Evolutionary conservation across 805 yeast species (phyloP).

Genomic region (Kodamaea lidongshanica): DNA sequence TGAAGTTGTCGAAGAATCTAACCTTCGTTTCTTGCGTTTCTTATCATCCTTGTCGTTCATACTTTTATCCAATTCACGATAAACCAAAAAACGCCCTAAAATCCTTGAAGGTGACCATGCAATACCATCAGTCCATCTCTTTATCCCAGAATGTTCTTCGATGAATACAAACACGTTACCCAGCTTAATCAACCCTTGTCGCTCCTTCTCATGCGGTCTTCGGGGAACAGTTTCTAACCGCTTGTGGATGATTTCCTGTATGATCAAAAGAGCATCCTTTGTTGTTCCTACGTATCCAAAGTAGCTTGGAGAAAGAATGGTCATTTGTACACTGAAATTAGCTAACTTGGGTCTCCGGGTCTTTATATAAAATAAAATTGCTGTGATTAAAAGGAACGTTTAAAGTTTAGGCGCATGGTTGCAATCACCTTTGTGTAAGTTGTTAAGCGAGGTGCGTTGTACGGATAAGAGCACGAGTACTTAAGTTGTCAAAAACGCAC

Average conservation of each 20-base stretch:
- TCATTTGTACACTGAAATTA: conserved; percentile 12
- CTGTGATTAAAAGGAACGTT: not conserved
- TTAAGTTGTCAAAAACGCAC: no score
- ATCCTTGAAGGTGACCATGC: conserved; percentile 92
- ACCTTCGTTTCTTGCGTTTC: conserved; percentile 31
- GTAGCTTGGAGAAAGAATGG: conserved; percentile 52
- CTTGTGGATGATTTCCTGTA: conserved; percentile 71
- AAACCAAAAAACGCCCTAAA: conserved; percentile 76
- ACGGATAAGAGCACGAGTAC: no score
- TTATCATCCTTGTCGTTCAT: conserved; percentile 39
- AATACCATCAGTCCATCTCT: conserved; percentile 96
- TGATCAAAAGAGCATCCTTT: conserved; percentile 71
- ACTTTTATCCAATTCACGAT: conserved; percentile 55
- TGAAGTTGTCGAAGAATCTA: conserved; percentile 7
- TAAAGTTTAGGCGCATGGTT: not conserved
- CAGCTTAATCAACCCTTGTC: conserved; percentile 56
- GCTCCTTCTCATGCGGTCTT: conserved; percentile 77
- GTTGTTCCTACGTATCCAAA: conserved; percentile 75
- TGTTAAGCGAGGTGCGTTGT: no score
- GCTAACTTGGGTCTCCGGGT: no score
- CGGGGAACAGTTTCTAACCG: conserved; percentile 58
- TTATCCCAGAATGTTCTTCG: conserved; percentile 76
- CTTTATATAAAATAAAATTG: not conserved
- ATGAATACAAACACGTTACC: conserved; percentile 83
- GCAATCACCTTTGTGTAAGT: no score